These are phyloP conservation scores for Phytophthora tentaculata DNA, from an alignment of 352 stramenopile genomes.

Conservation along the genomic window DNA sequence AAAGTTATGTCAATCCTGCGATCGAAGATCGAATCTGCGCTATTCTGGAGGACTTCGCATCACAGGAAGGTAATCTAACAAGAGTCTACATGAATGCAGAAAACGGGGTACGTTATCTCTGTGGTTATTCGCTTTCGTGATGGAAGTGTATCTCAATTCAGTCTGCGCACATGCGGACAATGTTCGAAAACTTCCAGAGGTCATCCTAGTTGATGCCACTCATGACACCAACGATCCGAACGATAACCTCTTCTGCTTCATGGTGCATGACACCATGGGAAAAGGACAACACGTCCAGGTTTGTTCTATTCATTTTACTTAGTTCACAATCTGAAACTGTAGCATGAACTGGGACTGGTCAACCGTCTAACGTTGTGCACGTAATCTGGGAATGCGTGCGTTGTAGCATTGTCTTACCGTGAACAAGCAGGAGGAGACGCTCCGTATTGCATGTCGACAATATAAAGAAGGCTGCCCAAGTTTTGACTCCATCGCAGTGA, in stretches of 20 bases:
- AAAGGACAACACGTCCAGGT: slow-evolving; percentile 26
- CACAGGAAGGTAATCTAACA: background rate
- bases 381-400: background rate
- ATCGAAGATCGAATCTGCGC: slow-evolving; percentile 2
- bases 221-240: slow-evolving; percentile 14
- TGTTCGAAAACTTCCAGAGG: slow-evolving; percentile 13
- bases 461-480: slow-evolving; percentile 4
- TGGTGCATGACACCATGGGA: background rate
- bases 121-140: background rate
- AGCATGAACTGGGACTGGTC: background rate
- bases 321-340: background rate
- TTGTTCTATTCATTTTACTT: background rate
- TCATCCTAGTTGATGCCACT: slow-evolving; percentile 17
- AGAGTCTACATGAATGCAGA: background rate
- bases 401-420: slow-evolving; percentile 9
- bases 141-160: slow-evolving; percentile 17
- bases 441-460: no score
- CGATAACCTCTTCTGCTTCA: no score
- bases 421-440: slow-evolving; percentile 14
- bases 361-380: background rate
- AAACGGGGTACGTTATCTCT: slow-evolving; percentile 1
- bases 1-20: background rate
- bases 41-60: slow-evolving; percentile 6
- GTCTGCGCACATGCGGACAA: slow-evolving; percentile 4
- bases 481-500: slow-evolving; percentile 3